These are phyloP conservation scores for Bacterosira constricta DNA, from an alignment of 108 stramenopile genomes.

Conservation along the genomic window DNA sequence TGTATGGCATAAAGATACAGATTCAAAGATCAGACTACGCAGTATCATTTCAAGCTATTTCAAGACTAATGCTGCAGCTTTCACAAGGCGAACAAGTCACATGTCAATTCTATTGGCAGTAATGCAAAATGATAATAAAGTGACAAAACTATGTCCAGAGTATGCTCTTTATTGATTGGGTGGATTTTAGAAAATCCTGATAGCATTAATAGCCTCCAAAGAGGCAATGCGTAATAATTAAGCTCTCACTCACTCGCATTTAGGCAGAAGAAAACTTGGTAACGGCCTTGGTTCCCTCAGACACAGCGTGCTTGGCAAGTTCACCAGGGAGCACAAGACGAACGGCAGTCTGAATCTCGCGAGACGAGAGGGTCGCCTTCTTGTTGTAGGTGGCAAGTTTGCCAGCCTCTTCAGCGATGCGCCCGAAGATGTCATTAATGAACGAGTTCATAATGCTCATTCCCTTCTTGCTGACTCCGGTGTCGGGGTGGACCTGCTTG, in stretches of 20 bases:
- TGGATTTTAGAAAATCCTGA: slow-evolving; percentile 37
- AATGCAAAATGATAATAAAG: too few relatives aligned
- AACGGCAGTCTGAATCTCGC: slow-evolving; percentile 16
- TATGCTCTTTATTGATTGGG: too few relatives aligned
- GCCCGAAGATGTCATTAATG: slow-evolving; percentile 3
- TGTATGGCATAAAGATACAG: too few relatives aligned
- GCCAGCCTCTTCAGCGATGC: slow-evolving; percentile 2
- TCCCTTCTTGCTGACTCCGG: background rate
- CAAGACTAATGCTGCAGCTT: too few relatives aligned
- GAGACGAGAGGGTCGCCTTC: slow-evolving; percentile 5
- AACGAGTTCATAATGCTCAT: slow-evolving; percentile 1
- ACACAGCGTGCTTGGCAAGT: slow-evolving; percentile 12
- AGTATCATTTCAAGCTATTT: too few relatives aligned
- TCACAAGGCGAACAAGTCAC: too few relatives aligned
- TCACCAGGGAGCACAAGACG: slow-evolving; percentile 14
- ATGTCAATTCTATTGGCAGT: too few relatives aligned
- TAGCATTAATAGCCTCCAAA: background rate
- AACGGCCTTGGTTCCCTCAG: slow-evolving; percentile 15
- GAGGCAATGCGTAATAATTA: background rate
- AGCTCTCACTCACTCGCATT: background rate
- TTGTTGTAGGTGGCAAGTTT: slow-evolving; percentile 1
- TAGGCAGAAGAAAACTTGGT: slow-evolving; percentile 25
- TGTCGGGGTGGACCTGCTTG: slow-evolving; percentile 7
- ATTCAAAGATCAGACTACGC: too few relatives aligned
- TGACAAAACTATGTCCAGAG: too few relatives aligned